phyloP scores from a whole-genome alignment of 2,329 filamentous ascomycete genomes.

The Aspergillus japonicus region DNA sequence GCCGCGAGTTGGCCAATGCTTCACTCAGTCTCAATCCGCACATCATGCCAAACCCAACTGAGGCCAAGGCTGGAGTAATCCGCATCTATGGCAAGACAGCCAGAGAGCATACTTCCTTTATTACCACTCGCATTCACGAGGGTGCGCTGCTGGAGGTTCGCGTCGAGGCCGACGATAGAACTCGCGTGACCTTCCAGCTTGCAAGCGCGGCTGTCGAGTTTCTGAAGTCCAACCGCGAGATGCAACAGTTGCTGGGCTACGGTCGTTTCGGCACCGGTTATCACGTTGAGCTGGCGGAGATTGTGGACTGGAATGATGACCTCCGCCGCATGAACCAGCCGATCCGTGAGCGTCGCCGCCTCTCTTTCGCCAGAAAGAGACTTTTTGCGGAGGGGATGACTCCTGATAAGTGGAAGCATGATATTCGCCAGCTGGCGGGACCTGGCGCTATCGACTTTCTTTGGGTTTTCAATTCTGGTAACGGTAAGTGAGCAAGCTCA shows the following conservation, averaged over 20 bases:
- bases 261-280: constrained; percentile 36
- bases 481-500: constrained; percentile 32
- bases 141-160: constrained; percentile 42
- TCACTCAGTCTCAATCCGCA: constrained; percentile 7
- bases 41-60: constrained; percentile 16
- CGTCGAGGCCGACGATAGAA: constrained; percentile 30
- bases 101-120: constrained; percentile 27
- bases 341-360: constrained; percentile 40
- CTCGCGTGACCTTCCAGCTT: constrained; percentile 41
- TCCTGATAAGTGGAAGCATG: constrained; percentile 35
- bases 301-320: constrained; percentile 36
- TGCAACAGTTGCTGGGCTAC: constrained; percentile 27
- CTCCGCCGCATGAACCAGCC: constrained; percentile 37
- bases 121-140: constrained; percentile 39
- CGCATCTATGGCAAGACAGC: constrained; percentile 24
- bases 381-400: constrained; percentile 37
- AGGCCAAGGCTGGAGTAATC: constrained; percentile 32
- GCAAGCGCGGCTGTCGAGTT: constrained; percentile 37
- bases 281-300: constrained; percentile 28
- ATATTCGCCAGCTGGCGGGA: constrained; percentile 36
- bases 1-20: not conserved
- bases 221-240: constrained; percentile 31
- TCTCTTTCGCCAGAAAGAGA: constrained; percentile 42
- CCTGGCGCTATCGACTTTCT: constrained; percentile 40
- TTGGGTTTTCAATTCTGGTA: constrained; percentile 45